Percentiles rank a stretch among this genome's conserved stretches.
Conservation (phyloP, 2,329 filamentous ascomycete species). For the Penicillium occitanis region DNA sequence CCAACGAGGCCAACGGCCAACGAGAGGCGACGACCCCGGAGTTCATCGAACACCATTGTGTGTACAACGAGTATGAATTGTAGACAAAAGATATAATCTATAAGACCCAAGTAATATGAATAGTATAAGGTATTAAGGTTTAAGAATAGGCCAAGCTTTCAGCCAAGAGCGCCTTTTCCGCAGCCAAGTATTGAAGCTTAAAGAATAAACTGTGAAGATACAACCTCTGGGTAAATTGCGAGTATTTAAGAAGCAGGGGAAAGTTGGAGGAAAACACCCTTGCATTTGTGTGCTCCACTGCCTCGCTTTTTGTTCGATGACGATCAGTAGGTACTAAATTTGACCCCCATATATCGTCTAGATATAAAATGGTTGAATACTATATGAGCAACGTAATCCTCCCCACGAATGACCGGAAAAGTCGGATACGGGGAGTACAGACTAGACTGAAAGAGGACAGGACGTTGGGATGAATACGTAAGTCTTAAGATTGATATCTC, state of each 20-base stretch:
- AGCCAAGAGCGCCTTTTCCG: constrained; percentile 14
- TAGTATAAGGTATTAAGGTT: not conserved
- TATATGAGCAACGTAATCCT: not conserved
- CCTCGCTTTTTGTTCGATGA: not conserved
- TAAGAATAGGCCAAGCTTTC: constrained; percentile 12
- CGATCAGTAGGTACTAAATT: not conserved
- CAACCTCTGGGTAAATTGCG: not conserved
- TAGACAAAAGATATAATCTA: not conserved
- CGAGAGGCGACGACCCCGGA: constrained; percentile 11
- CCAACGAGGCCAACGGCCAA: constrained; percentile 22
- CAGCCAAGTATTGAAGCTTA: not conserved
- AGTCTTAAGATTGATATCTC: not conserved
- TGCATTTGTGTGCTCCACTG: not conserved
- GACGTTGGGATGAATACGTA: not conserved
- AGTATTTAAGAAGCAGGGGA: not conserved
- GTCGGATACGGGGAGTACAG: not conserved
- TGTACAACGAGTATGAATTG: not conserved
- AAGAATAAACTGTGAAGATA: not conserved
- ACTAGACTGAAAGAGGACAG: not conserved
- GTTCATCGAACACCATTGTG: not conserved
- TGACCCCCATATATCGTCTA: too few relatives aligned
- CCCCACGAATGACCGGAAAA: not conserved
- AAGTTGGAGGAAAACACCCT: not conserved
- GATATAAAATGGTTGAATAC: not conserved
- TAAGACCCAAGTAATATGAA: not conserved